Evolutionary conservation across 306 rosid species (phyloP), one percentile per base, ranked within the genome.

Genomic region (Benincasa hispida): DNA sequence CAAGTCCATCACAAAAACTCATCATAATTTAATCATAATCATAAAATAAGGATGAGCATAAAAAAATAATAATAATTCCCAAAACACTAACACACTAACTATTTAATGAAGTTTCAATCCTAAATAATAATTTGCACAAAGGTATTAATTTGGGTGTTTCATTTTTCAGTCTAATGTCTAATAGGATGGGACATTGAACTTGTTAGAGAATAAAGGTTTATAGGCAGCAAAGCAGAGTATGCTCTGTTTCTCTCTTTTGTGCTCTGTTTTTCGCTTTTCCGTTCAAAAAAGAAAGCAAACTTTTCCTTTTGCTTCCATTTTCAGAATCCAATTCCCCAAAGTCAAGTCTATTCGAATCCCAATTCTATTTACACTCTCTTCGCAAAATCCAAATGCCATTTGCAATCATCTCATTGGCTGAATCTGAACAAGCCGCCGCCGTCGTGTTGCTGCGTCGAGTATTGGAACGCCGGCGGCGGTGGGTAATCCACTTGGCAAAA

Each of bases 301-400:
- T 32, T 62, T 34, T 62, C 5, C 50, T 65, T 35, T 10, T 65
- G 32, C 58, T 68, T 54, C 81, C 78, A 19, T 51, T 62, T 79
- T 66, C 76, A 69, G 74, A 56, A 72, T 80, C 65, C 75, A 57
- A 68, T 76, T 68, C 87, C 75, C 80, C 63, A 51, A 69, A 65
- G 85, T 78, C 56, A 48, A 19, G 68, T 79, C 88, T 85, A 87
- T 88, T 84, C 76, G 87, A 86, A 77, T 78, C 91, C 93, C 75
- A 61, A 32, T 15, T 35, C 50, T 87, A 89, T 89, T 69, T 85
- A 84, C 98, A 91, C 50, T 57, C 60, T 54, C 2, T 47, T 27
- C 2, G 6, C n/a, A 37, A 37, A 66, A 37, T 39, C 28, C 45
- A 25, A 11, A 17, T 62, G 42, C 22, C 2, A 0, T 6, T 2